phyloP scores from a whole-genome alignment of 192 early-diverging fungal species.

The Borealophlyctis nickersoniae region DNA sequence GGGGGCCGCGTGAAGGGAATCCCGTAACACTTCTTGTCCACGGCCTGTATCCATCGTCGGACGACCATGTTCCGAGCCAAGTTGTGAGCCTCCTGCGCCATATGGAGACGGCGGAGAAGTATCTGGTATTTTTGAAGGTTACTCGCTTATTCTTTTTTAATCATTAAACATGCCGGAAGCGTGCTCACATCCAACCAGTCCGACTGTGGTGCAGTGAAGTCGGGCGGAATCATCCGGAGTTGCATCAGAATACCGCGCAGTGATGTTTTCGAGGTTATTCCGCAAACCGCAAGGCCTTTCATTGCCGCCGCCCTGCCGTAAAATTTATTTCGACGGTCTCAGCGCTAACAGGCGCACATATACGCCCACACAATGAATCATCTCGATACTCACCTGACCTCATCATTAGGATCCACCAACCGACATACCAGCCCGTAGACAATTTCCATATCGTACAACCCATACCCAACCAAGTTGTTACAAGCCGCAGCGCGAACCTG shows the following conservation, averaged over 20 bases:
- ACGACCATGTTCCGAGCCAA: too few relatives aligned
- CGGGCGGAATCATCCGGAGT: slow-evolving; percentile 30
- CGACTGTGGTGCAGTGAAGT: not conserved
- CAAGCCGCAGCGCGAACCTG: slow-evolving; percentile 33
- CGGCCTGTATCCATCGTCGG: slow-evolving; percentile 4
- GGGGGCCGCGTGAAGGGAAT: not conserved
- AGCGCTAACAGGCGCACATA: slow-evolving; percentile 20
- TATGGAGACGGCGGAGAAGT: not conserved
- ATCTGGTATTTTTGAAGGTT: not conserved
- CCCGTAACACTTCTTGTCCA: not conserved
- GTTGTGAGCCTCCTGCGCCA: not conserved
- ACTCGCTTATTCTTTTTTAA: not conserved
- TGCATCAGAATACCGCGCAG: slow-evolving; percentile 32
- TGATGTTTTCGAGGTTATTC: slow-evolving; percentile 32
- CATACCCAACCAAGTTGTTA: slow-evolving; percentile 31
- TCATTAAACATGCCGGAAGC: not conserved
- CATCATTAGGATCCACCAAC: slow-evolving; percentile 33
- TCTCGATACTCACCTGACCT: slow-evolving; percentile 31
- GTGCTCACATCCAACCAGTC: slow-evolving; percentile 38
- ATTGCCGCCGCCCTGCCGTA: slow-evolving; percentile 31
- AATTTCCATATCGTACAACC: slow-evolving; percentile 21
- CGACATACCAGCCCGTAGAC: slow-evolving; percentile 32
- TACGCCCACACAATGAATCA: slow-evolving; percentile 21
- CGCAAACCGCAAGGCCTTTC: slow-evolving; percentile 30
- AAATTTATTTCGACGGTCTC: slow-evolving; percentile 14